Conservation (phyloP, 2,329 filamentous ascomycete species). For the Scedosporium minutisporum region DNA sequence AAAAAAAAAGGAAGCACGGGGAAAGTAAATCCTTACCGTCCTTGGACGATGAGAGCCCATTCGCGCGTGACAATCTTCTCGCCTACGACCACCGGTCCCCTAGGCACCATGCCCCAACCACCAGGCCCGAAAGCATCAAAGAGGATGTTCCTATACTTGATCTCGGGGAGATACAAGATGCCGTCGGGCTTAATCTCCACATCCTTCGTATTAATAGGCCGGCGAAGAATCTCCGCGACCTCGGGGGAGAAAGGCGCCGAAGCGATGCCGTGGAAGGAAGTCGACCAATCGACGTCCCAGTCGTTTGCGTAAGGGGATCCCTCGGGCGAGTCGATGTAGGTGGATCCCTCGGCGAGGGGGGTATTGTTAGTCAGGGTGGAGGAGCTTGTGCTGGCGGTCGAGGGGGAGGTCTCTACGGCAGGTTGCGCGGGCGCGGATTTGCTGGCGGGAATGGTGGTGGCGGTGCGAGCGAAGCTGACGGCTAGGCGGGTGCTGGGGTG, state of each 20-base stretch:
- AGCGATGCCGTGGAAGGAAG: slow-evolving; percentile 73
- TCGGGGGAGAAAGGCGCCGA: slow-evolving; percentile 60
- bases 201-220: slow-evolving; percentile 59
- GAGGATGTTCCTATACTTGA: slow-evolving; percentile 88
- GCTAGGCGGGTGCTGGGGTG: not conserved
- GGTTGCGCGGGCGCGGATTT: not conserved
- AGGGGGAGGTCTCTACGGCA: slow-evolving; percentile 1
- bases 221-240: slow-evolving; percentile 57
- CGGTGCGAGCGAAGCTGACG: not conserved
- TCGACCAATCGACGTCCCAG: slow-evolving; percentile 60
- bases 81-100: slow-evolving; percentile 78
- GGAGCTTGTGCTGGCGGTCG: not conserved
- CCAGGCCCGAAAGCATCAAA: slow-evolving; percentile 90
- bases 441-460: not conserved
- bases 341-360: slow-evolving; percentile 1
- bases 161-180: slow-evolving; percentile 92
- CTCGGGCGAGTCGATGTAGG: slow-evolving; percentile 8
- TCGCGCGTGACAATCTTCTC: slow-evolving; percentile 74
- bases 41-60: slow-evolving; percentile 82
- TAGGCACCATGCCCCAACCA: slow-evolving; percentile 86
- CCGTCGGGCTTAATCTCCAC: slow-evolving; percentile 97
- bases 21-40: slow-evolving; percentile 52
- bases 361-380: not conserved
- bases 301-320: slow-evolving; percentile 6
- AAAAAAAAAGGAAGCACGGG: not conserved